phyloP scores from a whole-genome alignment of 345 rosid genomes.

The Sisymbrium irio region DNA sequence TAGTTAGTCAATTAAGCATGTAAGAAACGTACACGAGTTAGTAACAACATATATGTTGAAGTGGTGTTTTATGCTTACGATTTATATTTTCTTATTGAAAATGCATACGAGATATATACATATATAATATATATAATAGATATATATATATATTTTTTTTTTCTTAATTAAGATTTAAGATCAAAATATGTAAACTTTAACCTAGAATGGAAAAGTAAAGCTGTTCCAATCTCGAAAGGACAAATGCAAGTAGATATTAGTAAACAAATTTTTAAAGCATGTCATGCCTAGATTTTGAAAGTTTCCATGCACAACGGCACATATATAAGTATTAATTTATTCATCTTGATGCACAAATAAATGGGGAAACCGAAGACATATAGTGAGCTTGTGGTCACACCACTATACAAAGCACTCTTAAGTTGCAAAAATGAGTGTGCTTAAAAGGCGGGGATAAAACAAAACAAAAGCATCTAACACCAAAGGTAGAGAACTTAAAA shows the following conservation, averaged over 20 bases:
- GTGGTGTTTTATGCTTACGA: background rate
- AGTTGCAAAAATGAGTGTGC: conserved; percentile 33
- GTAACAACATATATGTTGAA: background rate
- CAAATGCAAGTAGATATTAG: conserved; percentile 15
- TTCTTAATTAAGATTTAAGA: background rate
- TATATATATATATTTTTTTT: background rate
- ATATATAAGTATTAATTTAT: background rate
- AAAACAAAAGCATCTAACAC: conserved; percentile 32
- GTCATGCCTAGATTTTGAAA: conserved; percentile 33
- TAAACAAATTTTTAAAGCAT: conserved; percentile 20
- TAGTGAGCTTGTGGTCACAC: conserved; percentile 38
- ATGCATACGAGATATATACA: background rate
- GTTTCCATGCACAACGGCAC: conserved; percentile 24
- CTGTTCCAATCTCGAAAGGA: conserved; percentile 35
- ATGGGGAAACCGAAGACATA: conserved; percentile 24
- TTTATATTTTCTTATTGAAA: background rate
- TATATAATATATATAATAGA: background rate
- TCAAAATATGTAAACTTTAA: conserved; percentile 17
- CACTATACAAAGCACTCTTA: conserved; percentile 33
- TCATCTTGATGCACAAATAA: conserved; percentile 1
- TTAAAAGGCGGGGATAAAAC: conserved; percentile 32
- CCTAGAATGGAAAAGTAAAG: conserved; percentile 24
- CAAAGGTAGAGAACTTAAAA: conserved; percentile 16
- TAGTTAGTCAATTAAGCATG: background rate
- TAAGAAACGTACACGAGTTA: background rate